Base-by-base conservation (phyloP, 2,329 filamentous ascomycete genomes). In the Fusarium bulbicola region DNA sequence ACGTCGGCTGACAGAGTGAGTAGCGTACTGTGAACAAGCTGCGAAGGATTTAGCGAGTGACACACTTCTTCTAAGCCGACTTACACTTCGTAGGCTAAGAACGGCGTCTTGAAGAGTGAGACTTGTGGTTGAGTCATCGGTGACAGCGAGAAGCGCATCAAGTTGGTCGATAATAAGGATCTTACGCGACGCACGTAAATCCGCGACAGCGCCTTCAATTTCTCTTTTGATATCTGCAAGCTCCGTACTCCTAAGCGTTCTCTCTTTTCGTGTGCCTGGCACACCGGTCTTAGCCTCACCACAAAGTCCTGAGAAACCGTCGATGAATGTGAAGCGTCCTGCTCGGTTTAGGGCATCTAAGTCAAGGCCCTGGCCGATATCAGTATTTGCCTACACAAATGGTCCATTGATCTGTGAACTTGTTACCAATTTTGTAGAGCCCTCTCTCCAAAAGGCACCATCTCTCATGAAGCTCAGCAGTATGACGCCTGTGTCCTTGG, bases 381-480 rank as follows among this genome's bases (percentile, higher is more conserved):
- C n/a, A 52, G 64, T 52, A 68, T 50, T 42, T 26, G 24, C 24
- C 32, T 26, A 16, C 34, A 14, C 14, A 10, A 16, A 42, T 30
- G 26, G 32, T 16, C 13, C 13, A 21, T 20, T 63, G 24, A 32
- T 18, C 8, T 20, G 36, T 24, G 20, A 30, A 28, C n/a, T 36
- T 42, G 76, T 68, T 60, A 93, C 92, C 78, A 94, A 81, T 81
- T 91, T 91, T 59, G 89, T 87, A 5, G 87, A 88, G 56, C 93
- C 92, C 7, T 91, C 89, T 70, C 85, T 90, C 94, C 95, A 98
- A 79, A 97, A 97, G 3, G 88, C 84, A 72, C 88, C 89, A 76
- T 95, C 92, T 68, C 93, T 88, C 82, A 97, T 84, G 82, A 96
- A 97, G 83, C 93, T 97, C 65, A 96, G 90, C 7, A 98, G 85